A percentile compares a stretch with the other conserved stretches of the same genome.
Evolutionary conservation across 1,139 yeast genomes (phyloP).

Genomic region (Candida glucosophila): DNA sequence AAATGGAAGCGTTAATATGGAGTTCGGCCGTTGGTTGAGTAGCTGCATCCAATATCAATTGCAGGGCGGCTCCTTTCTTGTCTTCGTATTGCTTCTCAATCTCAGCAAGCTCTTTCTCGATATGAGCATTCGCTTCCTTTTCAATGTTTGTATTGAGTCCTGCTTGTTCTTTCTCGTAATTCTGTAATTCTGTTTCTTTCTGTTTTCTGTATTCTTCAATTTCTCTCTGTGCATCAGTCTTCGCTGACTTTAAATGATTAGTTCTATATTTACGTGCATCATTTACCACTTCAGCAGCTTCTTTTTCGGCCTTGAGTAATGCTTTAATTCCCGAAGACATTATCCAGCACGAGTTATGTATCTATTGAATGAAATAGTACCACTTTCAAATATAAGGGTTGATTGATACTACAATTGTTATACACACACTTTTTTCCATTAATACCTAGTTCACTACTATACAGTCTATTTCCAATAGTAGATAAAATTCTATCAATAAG

Average conservation of each 20-base stretch:
- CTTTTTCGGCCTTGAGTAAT: constrained; percentile 72
- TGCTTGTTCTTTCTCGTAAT: constrained; percentile 60
- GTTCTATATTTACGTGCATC: constrained; percentile 86
- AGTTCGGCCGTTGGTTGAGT: constrained; percentile 71
- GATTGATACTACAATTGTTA: too few species aligned
- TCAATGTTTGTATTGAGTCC: constrained; percentile 63
- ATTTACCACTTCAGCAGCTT: constrained; percentile 90
- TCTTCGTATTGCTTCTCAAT: constrained; percentile 56
- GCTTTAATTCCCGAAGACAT: constrained; percentile 34
- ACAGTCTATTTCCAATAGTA: too few species aligned
- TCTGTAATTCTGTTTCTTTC: constrained; percentile 76
- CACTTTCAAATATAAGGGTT: too few species aligned
- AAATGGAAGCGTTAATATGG: constrained; percentile 76
- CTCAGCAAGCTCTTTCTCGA: constrained; percentile 49
- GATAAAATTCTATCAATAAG: too few species aligned
- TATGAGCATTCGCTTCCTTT: constrained; percentile 60
- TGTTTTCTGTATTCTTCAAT: constrained; percentile 77
- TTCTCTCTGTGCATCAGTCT: constrained; percentile 85
- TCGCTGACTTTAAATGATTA: constrained; percentile 86
- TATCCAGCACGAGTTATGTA: too few species aligned
- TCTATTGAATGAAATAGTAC: too few species aligned
- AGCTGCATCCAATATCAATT: constrained; percentile 73
- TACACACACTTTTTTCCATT: too few species aligned
- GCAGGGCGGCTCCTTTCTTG: constrained; percentile 62
- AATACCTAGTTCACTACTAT: too few species aligned